Evolutionary conservation across 495 filamentous ascomycete species (phyloP), one percentile per base, ranked within the genome.

Genomic region (Sordaria brevicollis): DNA sequence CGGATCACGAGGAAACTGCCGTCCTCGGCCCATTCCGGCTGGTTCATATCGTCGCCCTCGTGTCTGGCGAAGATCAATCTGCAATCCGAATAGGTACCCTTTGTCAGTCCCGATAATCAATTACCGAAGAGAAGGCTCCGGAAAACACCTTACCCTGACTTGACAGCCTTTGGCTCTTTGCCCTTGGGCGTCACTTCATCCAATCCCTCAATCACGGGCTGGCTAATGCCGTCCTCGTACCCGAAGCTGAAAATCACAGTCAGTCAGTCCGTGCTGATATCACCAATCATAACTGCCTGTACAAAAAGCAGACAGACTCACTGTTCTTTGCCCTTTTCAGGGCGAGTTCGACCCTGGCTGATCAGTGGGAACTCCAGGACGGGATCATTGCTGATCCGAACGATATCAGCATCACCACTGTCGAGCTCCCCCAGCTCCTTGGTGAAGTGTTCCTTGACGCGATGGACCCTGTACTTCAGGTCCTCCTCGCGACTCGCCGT

Each of bases 1-100:
- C 67, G 67, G 38, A 68, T 43, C 5, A 68, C 67, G 37, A 68
- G 67, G 67, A 68, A 68, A 29, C 35, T 43, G n/a, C 67, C 67
- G 19, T 68, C 21, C 35, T 68, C 25, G 35, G 41, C 41, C 67
- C 67, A 68, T 13, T 41, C 19, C 35, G 67, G 67, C 21, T 39
- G 67, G 21, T 31, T 36, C 19, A 39, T 21, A 17, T 36, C 35
- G 35, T 68, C 37, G n/a, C 21, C 19, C 4, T 19, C n/a, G 35
- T 21, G 35, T 19, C 8, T 68, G 21, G 38, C 67, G 19, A 49
- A 49, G 41, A 49, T 49, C 41, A 49, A 21, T 49, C 41, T 49
- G 41, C 41, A 21, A 49, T 49, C 41, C 41, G 41, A 49, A 49
- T 49, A n/a, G n/a, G n/a, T n/a, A 21, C 41, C 41, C 41, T 21